These are phyloP conservation scores for Fusarium continuum DNA, from an alignment of 2,329 filamentous ascomycete genomes.

Conservation along the genomic window DNA sequence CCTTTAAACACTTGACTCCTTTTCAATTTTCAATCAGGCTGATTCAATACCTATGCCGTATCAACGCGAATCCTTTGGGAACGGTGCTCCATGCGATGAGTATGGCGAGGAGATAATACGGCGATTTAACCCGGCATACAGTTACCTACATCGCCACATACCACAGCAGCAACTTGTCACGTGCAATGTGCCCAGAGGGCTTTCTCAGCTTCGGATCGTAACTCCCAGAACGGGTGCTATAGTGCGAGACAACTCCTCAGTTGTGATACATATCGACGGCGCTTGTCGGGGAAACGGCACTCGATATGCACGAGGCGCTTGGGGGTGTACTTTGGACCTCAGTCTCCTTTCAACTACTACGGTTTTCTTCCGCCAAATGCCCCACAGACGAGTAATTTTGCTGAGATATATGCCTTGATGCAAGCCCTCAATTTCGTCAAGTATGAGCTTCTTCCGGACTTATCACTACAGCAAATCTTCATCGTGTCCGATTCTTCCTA, in stretches of 20 bases:
- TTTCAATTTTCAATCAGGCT: no score
- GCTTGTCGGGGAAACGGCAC: conserved; percentile 38
- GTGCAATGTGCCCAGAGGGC: no score
- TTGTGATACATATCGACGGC: conserved; percentile 40
- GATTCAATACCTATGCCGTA: no score
- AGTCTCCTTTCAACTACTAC: conserved; percentile 33
- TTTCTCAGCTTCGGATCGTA: background rate
- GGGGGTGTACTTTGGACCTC: conserved; percentile 42
- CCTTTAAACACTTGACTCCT: background rate
- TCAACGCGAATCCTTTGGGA: background rate
- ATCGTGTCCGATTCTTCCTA: background rate
- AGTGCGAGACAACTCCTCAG: background rate
- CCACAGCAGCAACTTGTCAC: no score
- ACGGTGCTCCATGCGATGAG: background rate
- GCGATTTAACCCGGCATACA: background rate
- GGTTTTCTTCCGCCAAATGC: conserved; percentile 71
- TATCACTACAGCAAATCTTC: background rate
- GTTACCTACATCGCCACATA: background rate
- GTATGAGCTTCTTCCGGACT: background rate
- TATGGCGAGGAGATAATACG: background rate
- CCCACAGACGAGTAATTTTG: conserved; percentile 74
- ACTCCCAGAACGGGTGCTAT: background rate
- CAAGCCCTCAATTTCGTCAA: conserved; percentile 59
- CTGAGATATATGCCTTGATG: conserved; percentile 72
- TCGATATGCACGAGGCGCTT: conserved; percentile 30